Conservation (phyloP, 257 asterid species). For the Salvia splendens region DNA sequence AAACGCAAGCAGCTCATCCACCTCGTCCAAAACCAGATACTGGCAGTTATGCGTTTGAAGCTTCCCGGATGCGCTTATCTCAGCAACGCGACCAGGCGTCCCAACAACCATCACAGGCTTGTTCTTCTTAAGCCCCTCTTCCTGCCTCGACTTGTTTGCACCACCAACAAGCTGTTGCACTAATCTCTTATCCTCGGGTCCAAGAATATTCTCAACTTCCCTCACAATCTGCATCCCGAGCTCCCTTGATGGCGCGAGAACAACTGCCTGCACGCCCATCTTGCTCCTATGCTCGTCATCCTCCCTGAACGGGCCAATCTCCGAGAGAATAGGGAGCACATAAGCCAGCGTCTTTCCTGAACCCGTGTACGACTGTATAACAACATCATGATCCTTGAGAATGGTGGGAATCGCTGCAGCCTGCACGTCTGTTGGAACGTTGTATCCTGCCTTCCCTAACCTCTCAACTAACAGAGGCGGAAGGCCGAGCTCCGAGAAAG, state of each 20-base stretch:
- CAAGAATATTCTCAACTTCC: conserved; percentile 86
- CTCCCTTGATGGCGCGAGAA: conserved; percentile 98
- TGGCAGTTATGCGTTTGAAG: conserved; percentile 90
- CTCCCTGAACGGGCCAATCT: conserved; percentile 57
- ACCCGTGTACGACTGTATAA: conserved; percentile 93
- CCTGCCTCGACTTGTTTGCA: conserved; percentile 91
- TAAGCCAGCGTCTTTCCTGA: conserved; percentile 97
- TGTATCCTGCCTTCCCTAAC: conserved; percentile 77
- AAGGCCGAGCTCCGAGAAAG: conserved; percentile 86
- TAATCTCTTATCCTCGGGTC: conserved; percentile 72
- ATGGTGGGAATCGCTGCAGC: conserved; percentile 87
- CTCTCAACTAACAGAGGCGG: conserved; percentile 70
- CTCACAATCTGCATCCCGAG: conserved; percentile 99
- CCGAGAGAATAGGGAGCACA: conserved; percentile 89
- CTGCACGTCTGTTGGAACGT: conserved; percentile 89
- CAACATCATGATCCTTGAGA: conserved; percentile 76
- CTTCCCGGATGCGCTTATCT: conserved; percentile 84
- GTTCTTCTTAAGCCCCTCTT: conserved; percentile 90
- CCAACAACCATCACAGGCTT: conserved; percentile 89
- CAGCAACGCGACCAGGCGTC: conserved; percentile 95
- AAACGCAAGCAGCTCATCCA: conserved; percentile 89
- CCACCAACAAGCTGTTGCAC: conserved; percentile 99
- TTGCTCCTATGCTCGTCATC: conserved; percentile 42
- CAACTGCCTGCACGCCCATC: conserved; percentile 69
- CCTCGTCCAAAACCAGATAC: conserved; percentile 84